Conservation (phyloP, 495 filamentous ascomycete genomes). For the Penicillium odoratum region DNA sequence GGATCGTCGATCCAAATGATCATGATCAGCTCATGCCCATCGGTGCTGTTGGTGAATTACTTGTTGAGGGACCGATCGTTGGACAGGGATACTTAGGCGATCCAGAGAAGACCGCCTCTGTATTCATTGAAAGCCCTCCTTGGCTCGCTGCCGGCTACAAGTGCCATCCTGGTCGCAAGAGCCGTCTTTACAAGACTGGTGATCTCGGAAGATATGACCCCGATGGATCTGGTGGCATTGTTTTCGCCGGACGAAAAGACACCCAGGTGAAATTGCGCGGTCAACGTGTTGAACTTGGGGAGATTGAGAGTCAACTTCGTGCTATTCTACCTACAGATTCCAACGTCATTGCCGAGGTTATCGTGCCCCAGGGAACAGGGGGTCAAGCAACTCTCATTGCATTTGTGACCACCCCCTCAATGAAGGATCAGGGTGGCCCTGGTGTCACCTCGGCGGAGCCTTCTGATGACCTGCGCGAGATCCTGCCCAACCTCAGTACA, state of each 20-base stretch:
- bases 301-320: constrained; percentile 47
- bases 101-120: constrained; percentile 42
- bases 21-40: constrained; percentile 47
- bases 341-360: constrained; percentile 41
- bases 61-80: constrained; percentile 56
- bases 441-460: constrained; percentile 20
- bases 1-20: constrained; percentile 50
- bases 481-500: constrained; percentile 26
- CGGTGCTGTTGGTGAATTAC: constrained; percentile 53
- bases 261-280: constrained; percentile 64
- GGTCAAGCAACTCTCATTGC: constrained; percentile 37
- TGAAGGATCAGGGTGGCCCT: constrained; percentile 17
- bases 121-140: constrained; percentile 48
- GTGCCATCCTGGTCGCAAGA: constrained; percentile 32
- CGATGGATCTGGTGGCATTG: constrained; percentile 46
- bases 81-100: constrained; percentile 54
- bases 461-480: constrained; percentile 20
- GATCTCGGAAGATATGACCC: constrained; percentile 58
- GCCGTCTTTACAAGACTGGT: constrained; percentile 51
- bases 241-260: constrained; percentile 62
- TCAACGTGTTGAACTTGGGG: constrained; percentile 62
- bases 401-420: constrained; percentile 36
- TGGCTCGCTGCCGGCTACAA: constrained; percentile 48
- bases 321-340: constrained; percentile 31
- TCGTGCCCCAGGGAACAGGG: constrained; percentile 31